Conservation (phyloP, 2,329 filamentous ascomycete species). For the Coleophoma eucalyptorum region DNA sequence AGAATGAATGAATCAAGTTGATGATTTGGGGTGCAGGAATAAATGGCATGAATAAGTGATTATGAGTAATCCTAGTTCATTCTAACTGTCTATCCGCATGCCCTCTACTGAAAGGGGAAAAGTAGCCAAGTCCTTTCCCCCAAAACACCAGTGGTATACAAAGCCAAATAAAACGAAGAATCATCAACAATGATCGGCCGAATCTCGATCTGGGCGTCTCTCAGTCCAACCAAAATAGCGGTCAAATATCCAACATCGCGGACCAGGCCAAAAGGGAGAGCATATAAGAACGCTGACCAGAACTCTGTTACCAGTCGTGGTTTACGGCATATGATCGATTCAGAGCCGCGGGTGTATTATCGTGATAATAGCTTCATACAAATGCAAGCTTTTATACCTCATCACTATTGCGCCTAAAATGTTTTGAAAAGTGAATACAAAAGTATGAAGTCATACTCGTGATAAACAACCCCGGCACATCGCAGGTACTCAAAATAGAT, state of each 20-base stretch:
- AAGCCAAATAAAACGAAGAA: neutral
- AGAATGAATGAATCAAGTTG: too few species aligned
- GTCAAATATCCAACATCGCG: neutral
- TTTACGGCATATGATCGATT: neutral
- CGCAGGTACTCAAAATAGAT: too few species aligned
- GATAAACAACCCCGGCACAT: too few species aligned
- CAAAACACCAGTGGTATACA: neutral
- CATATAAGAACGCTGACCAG: neutral
- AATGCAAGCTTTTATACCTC: too few species aligned
- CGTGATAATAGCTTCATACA: neutral
- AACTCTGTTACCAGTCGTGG: neutral
- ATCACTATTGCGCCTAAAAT: too few species aligned
- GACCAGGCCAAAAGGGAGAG: neutral
- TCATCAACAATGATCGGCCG: neutral
- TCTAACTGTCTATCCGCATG: neutral
- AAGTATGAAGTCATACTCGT: too few species aligned
- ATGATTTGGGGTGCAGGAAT: too few species aligned
- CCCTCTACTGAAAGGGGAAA: neutral
- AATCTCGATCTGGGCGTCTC: neutral
- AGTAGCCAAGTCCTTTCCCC: neutral
- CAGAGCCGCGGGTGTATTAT: neutral
- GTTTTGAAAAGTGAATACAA: too few species aligned
- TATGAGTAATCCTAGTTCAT: too few species aligned
- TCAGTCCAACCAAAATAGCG: neutral
- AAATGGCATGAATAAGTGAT: too few species aligned